phyloP scores from a whole-genome alignment of 495 filamentous ascomycete species.

The Xylaria longipes region DNA sequence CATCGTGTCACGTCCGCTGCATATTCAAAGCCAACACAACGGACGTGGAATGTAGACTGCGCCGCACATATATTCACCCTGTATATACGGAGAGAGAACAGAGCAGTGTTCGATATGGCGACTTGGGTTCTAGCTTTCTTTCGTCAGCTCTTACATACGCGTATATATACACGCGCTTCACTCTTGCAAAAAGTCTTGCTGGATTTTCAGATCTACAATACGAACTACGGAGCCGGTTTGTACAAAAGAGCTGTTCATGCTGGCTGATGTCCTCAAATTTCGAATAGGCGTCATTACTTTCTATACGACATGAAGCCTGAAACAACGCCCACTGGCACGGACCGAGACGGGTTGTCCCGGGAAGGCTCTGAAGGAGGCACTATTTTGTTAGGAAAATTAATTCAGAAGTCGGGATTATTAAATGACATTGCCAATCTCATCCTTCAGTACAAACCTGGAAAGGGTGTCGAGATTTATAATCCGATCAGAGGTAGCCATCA shows the following conservation, averaged over 20 bases:
- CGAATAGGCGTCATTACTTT: neutral
- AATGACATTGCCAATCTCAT: neutral
- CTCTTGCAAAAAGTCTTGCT: neutral
- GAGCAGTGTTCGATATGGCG: no score
- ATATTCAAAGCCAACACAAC: neutral
- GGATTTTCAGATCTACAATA: neutral
- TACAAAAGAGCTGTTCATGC: neutral
- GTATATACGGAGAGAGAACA: neutral
- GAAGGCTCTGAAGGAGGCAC: neutral
- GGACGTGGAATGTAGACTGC: neutral
- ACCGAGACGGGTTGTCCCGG: neutral
- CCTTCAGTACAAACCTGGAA: neutral
- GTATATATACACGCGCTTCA: neutral
- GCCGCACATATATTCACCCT: neutral
- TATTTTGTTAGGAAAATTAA: neutral
- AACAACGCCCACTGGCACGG: neutral
- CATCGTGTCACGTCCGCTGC: neutral
- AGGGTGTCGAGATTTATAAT: neutral
- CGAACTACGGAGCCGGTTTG: neutral
- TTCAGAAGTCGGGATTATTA: neutral
- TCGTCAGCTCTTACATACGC: neutral
- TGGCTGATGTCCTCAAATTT: neutral
- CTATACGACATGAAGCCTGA: neutral
- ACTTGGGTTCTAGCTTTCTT: no score
- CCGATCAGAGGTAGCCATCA: conserved; percentile 38